Percentiles rank a stretch among this genome's conserved stretches.
Conservation (phyloP, 2,329 filamentous ascomycete species). For the Cordyceps javanica region DNA sequence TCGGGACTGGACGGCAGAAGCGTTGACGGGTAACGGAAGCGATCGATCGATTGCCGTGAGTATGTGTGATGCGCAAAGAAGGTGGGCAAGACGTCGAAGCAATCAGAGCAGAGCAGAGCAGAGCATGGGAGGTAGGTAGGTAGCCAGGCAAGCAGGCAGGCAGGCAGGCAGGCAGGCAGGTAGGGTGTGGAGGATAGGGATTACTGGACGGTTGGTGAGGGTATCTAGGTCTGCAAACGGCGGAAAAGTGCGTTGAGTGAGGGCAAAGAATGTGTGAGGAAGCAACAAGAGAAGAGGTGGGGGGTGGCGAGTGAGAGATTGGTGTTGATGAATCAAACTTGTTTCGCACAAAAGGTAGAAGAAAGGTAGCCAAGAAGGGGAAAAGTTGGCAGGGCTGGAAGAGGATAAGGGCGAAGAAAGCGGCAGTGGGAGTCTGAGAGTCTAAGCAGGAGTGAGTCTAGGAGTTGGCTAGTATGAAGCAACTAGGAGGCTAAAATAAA, state of each 20-base stretch:
- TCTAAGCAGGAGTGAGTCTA: too few relatives aligned
- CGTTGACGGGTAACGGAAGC: not conserved
- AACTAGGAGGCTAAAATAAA: too few relatives aligned
- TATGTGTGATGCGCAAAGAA: not conserved
- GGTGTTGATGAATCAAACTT: not conserved
- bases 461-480: not conserved
- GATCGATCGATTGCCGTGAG: not conserved
- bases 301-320: not conserved
- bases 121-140: not conserved
- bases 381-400: not conserved
- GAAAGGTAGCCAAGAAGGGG: not conserved
- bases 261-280: not conserved
- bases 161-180: not conserved
- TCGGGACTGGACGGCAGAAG: not conserved
- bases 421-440: too few relatives aligned
- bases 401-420: not conserved
- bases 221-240: too few relatives aligned
- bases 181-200: too few relatives aligned
- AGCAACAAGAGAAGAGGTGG: not conserved
- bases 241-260: too few relatives aligned
- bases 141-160: too few relatives aligned
- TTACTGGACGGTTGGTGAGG: too few relatives aligned
- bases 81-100: not conserved
- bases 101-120: not conserved
- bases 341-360: not conserved